Conservation (phyloP, 108 stramenopile genomes). For the Nitzschia sp. region DNA sequence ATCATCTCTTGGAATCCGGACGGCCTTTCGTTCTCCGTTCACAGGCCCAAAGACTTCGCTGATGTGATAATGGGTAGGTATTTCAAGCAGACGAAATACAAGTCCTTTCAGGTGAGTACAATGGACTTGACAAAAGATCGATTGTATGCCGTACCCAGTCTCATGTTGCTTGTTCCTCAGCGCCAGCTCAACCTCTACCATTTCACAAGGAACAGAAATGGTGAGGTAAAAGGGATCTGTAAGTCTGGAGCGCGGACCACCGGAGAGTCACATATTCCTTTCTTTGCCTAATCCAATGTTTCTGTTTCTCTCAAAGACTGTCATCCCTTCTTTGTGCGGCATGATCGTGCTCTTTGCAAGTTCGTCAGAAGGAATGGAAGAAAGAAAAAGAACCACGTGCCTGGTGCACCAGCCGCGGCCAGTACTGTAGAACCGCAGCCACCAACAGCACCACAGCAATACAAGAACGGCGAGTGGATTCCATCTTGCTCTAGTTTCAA, state of each 20-base stretch:
- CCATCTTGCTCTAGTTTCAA: not conserved
- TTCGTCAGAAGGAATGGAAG: slow-evolving; percentile 8
- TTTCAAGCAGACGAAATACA: slow-evolving; percentile 74
- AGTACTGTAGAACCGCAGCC: not conserved
- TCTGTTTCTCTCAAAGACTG: slow-evolving; percentile 7
- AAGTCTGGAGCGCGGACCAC: too few species aligned
- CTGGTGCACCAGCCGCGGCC: not conserved
- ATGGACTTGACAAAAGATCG: not conserved
- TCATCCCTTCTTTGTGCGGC: slow-evolving; percentile 7
- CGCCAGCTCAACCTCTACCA: slow-evolving; percentile 21
- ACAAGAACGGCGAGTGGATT: not conserved
- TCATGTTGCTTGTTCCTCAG: slow-evolving; percentile 3
- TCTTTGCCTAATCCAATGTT: not conserved
- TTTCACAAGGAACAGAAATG: not conserved
- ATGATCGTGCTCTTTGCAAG: slow-evolving; percentile 2
- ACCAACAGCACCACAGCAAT: not conserved
- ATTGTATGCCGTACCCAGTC: not conserved
- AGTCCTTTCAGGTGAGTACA: slow-evolving; percentile 55
- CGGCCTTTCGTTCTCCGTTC: slow-evolving; percentile 48
- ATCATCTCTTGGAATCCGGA: slow-evolving; percentile 56
- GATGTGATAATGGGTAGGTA: slow-evolving; percentile 57
- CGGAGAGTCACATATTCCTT: not conserved
- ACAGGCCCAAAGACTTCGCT: slow-evolving; percentile 46
- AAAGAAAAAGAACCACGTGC: not conserved
- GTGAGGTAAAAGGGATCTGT: slow-evolving; percentile 9